Evolutionary conservation across 176 grass and related monocot genomes (phyloP), one percentile per base, ranked within the genome.

Genomic region (Microstegium vimineum): DNA sequence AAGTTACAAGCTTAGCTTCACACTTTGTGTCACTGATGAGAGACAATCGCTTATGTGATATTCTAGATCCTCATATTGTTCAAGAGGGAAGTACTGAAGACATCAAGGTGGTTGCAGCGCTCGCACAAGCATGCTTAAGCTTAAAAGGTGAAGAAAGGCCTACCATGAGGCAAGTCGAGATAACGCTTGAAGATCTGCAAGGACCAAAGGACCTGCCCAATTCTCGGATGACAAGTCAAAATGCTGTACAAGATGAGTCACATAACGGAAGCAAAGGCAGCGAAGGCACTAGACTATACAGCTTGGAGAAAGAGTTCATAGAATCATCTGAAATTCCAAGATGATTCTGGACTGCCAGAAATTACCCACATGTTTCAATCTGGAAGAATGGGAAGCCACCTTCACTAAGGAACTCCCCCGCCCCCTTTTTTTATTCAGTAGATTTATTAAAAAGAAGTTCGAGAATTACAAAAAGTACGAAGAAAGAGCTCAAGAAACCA

Each of bases 111-210:
- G 52, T 87, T 77, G 85, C 51, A 23, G 51, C 8, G 42, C 72
- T 87, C 0, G 1, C 79, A 20, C 49, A 62, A 31, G 1, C 64
- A 33, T 82, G 79, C 65, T 77, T 87, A 71, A 25, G 40, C 2
- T 87, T 87, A 51, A 51, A 51, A 51, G 47, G 47, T 2, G 47
- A 51, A 20, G 17, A 51, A 18, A 51, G 47, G 47, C 78, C 78
- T 61, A 82, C 78, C n/a, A 77, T 82, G 64, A 87, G 79, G 52
- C 72, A 82, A 77, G 79, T 87, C 10, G 79, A 87, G 40, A 82
- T 23, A 13, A 38, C 7, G n/a, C 85, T 82, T 62, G 79, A 87
- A 82, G 63, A 71, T 70, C n/a, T 65, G 38, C 85, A 41, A 18
- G 54, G n/a, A 38, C 71, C 11, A 38, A 82, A 76, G n/a, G 28